These are phyloP conservation scores for Epichloe festucae DNA, from an alignment of 2,329 filamentous ascomycete species.

Conservation along the genomic window DNA sequence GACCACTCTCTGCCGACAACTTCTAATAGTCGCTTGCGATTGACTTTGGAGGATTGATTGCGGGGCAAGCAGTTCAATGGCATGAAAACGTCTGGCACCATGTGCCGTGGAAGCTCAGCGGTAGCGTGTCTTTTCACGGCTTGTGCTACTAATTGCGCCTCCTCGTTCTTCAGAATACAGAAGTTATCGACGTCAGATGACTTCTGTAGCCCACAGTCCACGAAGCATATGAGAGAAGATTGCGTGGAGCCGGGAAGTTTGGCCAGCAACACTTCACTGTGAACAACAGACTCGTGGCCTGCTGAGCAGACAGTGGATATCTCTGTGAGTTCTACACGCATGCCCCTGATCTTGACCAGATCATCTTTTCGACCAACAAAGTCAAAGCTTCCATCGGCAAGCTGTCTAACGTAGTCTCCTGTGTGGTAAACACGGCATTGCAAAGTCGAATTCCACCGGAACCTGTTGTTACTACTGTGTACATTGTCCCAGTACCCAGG, in stretches of 20 bases:
- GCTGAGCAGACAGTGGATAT: constrained; percentile 7
- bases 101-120: not conserved
- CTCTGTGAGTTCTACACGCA: constrained; percentile 14
- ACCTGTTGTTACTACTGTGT: constrained; percentile 6
- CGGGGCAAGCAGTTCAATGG: not conserved
- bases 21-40: not conserved
- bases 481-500: constrained; percentile 9
- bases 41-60: not conserved
- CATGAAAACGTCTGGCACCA: not conserved
- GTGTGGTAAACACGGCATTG: constrained; percentile 17
- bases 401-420: constrained; percentile 18
- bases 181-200: not conserved
- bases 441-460: not conserved
- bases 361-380: constrained; percentile 13
- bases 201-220: not conserved
- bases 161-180: not conserved
- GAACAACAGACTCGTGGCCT: not conserved
- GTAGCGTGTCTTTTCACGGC: not conserved
- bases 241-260: not conserved
- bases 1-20: not conserved
- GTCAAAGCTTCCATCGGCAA: constrained; percentile 12
- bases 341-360: constrained; percentile 13
- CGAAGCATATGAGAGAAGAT: not conserved
- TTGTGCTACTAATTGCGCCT: not conserved
- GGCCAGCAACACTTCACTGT: not conserved